A percentile compares a stretch with the other conserved stretches of the same genome.
These are phyloP conservation scores for Citrus hindsii DNA, from an alignment of 345 rosid genomes.

Conservation along the genomic window DNA sequence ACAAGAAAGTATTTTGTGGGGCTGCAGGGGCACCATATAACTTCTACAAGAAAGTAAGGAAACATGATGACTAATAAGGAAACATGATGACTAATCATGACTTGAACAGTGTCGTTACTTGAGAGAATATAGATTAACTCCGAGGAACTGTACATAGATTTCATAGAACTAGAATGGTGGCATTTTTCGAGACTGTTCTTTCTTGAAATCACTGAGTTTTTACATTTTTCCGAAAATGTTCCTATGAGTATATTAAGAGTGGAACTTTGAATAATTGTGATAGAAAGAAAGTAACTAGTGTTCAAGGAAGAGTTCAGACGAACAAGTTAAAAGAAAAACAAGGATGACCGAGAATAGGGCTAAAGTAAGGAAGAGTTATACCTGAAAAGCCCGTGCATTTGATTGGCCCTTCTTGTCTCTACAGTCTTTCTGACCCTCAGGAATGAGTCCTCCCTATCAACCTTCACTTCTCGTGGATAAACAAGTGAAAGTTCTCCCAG, in stretches of 20 bases:
- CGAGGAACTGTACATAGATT: not conserved
- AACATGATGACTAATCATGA: not conserved
- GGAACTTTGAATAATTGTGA: not conserved
- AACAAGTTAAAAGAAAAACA: not conserved
- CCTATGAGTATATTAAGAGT: not conserved
- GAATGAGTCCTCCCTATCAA: slow-evolving; percentile 56
- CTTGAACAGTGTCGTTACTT: not conserved
- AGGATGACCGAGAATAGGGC: not conserved
- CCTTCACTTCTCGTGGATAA: slow-evolving; percentile 78
- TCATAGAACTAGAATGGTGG: not conserved
- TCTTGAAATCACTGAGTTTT: not conserved
- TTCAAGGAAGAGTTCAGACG: not conserved
- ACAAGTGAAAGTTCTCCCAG: slow-evolving; percentile 72
- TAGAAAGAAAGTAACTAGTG: not conserved
- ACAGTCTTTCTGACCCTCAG: slow-evolving; percentile 63
- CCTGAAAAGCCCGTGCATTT: slow-evolving; percentile 99
- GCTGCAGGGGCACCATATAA: not conserved
- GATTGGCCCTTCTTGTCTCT: slow-evolving; percentile 88
- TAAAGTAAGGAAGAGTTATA: slow-evolving; percentile 24
- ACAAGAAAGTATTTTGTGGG: not conserved
- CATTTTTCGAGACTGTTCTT: not conserved
- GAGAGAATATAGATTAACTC: not conserved
- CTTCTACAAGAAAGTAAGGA: not conserved
- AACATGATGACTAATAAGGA: not conserved
- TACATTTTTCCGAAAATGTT: not conserved